Evolutionary conservation across 495 filamentous ascomycete genomes (phyloP).

Genomic region (Lasiosphaeria miniovina): DNA sequence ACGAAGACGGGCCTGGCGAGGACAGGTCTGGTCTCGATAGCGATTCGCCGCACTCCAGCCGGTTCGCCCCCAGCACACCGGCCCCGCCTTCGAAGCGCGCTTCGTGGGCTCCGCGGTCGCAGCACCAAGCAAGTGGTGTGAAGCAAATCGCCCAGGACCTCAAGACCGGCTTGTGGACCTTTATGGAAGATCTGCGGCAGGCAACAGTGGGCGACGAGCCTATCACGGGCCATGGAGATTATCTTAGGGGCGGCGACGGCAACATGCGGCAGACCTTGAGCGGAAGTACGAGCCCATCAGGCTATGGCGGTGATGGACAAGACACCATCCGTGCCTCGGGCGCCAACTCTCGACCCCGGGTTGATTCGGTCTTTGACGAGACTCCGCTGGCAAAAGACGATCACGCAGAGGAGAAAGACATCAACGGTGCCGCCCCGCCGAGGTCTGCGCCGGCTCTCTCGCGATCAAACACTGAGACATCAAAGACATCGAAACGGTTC

Average conservation of each 20-base stretch:
- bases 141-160: slow-evolving; percentile 91
- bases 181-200: slow-evolving; percentile 91
- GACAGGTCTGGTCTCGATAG: slow-evolving; percentile 13
- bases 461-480: slow-evolving; percentile 30
- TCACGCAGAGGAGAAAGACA: background rate
- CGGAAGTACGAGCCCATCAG: slow-evolving; percentile 21
- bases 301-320: slow-evolving; percentile 22
- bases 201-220: slow-evolving; percentile 93
- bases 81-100: slow-evolving; percentile 40
- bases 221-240: slow-evolving; percentile 54
- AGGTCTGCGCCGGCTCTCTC: slow-evolving; percentile 18
- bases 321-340: slow-evolving; percentile 38
- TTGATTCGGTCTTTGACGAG: slow-evolving; percentile 24
- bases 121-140: slow-evolving; percentile 36
- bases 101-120: slow-evolving; percentile 45
- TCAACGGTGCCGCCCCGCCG: slow-evolving; percentile 9
- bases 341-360: slow-evolving; percentile 18
- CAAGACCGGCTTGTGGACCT: slow-evolving; percentile 89
- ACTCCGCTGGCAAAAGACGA: slow-evolving; percentile 7
- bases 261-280: slow-evolving; percentile 40
- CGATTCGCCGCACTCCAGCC: slow-evolving; percentile 16
- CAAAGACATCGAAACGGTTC: slow-evolving; percentile 40
- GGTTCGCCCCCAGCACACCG: slow-evolving; percentile 19
- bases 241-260: slow-evolving; percentile 33
- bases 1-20: slow-evolving; percentile 23